These are phyloP conservation scores for Epichloe brachyelytri DNA, from an alignment of 2,329 filamentous ascomycete genomes.

Conservation along the genomic window DNA sequence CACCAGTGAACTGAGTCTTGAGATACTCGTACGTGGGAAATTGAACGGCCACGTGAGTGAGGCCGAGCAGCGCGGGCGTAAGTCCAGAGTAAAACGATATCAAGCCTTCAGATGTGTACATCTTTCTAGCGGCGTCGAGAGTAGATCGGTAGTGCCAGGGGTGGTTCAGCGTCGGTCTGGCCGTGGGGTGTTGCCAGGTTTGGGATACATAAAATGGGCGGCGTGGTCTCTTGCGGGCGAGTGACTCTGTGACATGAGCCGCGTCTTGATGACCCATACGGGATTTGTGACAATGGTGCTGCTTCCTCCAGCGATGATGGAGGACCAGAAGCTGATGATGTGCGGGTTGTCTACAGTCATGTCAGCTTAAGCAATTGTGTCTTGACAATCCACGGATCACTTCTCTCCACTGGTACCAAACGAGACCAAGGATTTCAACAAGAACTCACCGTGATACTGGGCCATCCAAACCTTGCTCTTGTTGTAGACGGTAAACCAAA, in stretches of 20 bases:
- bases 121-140: slow-evolving; percentile 83
- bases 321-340: slow-evolving; percentile 75
- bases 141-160: slow-evolving; percentile 89
- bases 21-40: slow-evolving; percentile 93
- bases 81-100: slow-evolving; percentile 90
- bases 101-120: slow-evolving; percentile 85
- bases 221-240: slow-evolving; percentile 31
- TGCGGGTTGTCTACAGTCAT: slow-evolving; percentile 52
- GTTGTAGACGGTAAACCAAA: slow-evolving; percentile 96
- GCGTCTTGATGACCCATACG: slow-evolving; percentile 98
- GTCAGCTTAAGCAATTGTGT: not conserved
- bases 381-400: not conserved
- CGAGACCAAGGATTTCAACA: not conserved
- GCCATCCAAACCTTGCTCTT: slow-evolving; percentile 66
- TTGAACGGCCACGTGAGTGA: slow-evolving; percentile 93
- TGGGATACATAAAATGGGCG: slow-evolving; percentile 32
- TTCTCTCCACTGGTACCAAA: not conserved
- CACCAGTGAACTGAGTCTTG: slow-evolving; percentile 80
- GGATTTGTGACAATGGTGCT: slow-evolving; percentile 93
- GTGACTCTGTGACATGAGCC: slow-evolving; percentile 86
- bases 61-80: slow-evolving; percentile 77
- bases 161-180: slow-evolving; percentile 43
- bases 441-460: slow-evolving; percentile 45
- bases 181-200: slow-evolving; percentile 39
- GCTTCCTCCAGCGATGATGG: slow-evolving; percentile 78